A percentile compares a stretch with the other conserved stretches of the same genome.
phyloP scores from a whole-genome alignment of 345 rosid genomes.

The Gossypium arboreum region DNA sequence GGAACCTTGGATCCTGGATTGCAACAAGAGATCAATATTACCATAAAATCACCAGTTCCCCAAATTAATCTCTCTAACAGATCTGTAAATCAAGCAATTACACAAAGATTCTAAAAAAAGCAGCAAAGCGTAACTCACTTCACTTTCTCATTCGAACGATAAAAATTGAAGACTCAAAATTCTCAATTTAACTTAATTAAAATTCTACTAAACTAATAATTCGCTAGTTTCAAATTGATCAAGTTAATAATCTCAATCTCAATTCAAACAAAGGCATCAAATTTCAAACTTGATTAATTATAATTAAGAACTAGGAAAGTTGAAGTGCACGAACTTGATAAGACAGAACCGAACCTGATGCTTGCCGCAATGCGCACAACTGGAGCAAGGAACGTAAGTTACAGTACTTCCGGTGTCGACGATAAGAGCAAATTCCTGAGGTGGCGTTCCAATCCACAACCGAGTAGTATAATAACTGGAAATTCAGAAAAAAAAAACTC shows the following conservation, averaged over 20 bases:
- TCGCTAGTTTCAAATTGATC: not conserved
- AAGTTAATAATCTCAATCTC: not conserved
- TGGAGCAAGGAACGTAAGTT: constrained; percentile 73
- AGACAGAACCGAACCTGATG: constrained; percentile 36
- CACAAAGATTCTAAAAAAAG: not conserved
- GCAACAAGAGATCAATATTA: constrained; percentile 12
- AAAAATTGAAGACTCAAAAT: not conserved
- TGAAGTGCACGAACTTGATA: not conserved
- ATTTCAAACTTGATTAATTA: not conserved
- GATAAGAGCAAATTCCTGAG: constrained; percentile 74
- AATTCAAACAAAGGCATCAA: not conserved
- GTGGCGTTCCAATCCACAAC: constrained; percentile 69
- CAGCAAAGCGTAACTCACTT: not conserved
- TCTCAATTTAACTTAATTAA: too few species aligned
- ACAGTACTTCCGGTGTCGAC: constrained; percentile 81
- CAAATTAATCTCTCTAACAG: not conserved
- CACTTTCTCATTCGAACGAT: not conserved
- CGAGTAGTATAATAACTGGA: constrained; percentile 63
- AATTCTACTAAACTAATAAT: not conserved
- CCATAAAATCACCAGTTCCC: constrained; percentile 11
- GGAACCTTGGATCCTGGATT: constrained; percentile 70
- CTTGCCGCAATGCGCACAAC: constrained; percentile 59
- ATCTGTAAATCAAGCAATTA: not conserved
- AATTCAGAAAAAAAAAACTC: not conserved
- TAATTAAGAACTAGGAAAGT: not conserved